Conservation (phyloP, 306 rosid species). For the Rosa lucieae region DNA sequence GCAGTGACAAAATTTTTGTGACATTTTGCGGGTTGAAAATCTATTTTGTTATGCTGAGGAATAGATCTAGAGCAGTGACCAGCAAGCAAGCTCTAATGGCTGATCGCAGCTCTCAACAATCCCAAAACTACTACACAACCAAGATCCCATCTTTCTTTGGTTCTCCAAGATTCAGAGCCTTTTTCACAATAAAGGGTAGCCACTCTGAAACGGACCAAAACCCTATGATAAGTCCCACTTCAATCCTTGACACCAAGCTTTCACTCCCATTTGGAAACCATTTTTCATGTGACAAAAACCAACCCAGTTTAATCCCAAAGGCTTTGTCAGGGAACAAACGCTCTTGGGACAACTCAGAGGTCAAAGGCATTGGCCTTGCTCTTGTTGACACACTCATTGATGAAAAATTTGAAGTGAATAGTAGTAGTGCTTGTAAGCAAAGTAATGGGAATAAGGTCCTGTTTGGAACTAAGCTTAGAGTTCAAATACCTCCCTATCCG, state of each 20-base stretch:
- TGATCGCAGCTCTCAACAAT: slow-evolving; percentile 58
- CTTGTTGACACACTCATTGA: slow-evolving; percentile 50
- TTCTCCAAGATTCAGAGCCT: slow-evolving; percentile 60
- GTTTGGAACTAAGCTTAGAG: slow-evolving; percentile 60
- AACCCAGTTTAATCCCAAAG: slow-evolving; percentile 32
- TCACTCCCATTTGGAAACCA: slow-evolving; percentile 44
- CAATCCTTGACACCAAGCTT: slow-evolving; percentile 59
- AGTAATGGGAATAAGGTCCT: slow-evolving; percentile 31
- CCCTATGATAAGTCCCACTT: slow-evolving; percentile 64
- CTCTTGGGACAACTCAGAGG: slow-evolving; percentile 34
- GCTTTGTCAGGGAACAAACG: slow-evolving; percentile 35
- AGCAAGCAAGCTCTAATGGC: slow-evolving; percentile 77
- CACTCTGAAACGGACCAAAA: slow-evolving; percentile 42
- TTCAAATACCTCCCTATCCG: slow-evolving; percentile 54
- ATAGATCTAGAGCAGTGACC: slow-evolving; percentile 74
- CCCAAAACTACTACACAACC: slow-evolving; percentile 25
- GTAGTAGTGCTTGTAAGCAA: slow-evolving; percentile 11
- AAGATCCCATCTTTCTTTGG: slow-evolving; percentile 53
- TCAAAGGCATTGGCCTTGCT: slow-evolving; percentile 65
- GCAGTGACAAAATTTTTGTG: slow-evolving; percentile 19
- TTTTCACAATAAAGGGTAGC: slow-evolving; percentile 39
- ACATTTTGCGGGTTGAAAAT: slow-evolving; percentile 1
- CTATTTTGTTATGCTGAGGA: slow-evolving; percentile 59
- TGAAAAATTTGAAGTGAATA: slow-evolving; percentile 23
- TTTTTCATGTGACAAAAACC: slow-evolving; percentile 33